Base-by-base conservation (phyloP, 2,329 filamentous ascomycete genomes). In the Diplodia sapinea region DNA sequence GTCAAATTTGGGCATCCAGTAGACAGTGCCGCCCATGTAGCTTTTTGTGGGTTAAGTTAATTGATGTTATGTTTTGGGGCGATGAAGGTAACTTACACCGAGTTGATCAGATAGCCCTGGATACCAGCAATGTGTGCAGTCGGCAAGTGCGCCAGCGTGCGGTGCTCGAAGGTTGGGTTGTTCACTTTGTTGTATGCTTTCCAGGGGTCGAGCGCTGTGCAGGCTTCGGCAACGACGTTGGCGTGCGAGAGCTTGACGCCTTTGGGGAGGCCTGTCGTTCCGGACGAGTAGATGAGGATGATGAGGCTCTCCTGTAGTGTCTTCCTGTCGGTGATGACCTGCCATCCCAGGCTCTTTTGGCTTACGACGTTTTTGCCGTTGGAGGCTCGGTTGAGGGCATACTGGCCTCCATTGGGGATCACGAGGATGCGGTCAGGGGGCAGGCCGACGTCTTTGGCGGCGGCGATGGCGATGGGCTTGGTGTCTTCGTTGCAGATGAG, bases 1-100 rank as follows among this genome's bases (percentile, higher is more conserved):
- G 69, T 87, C 82, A 73, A 89, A 90, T 50, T 79, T 81, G 4
- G 82, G 79, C 87, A 90, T 89, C 87, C 87, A 89, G 79, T 86
- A 89, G 2, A 86, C 74, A 4, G 74, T 70, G 2, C 79, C 79
- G 40, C 76, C 78, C 70, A 77, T 71, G 70, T 77, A 78, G 69
- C 43, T 47, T 38, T 38, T 38, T 11, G 17, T 3, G n/a, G 43
- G 15, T 9, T 20, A 6, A 4, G 43, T 47, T 20, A 20, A 20
- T 7, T 47, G 43, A 20, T 7, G 17, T 20, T n/a, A 15, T 47
- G 6, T 47, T 9, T 47, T 8, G 8, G n/a, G 40, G n/a, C 2
- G 40, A 47, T 3, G 9, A 13, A 20, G 8, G 1, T 3, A n/a
- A 20, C 43, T 47, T 9, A 47, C 43, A 82, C 77, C 0, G 81